Conservation (phyloP, 345 rosid species). For the sweet orange (Citrus sinensis) region DNA sequence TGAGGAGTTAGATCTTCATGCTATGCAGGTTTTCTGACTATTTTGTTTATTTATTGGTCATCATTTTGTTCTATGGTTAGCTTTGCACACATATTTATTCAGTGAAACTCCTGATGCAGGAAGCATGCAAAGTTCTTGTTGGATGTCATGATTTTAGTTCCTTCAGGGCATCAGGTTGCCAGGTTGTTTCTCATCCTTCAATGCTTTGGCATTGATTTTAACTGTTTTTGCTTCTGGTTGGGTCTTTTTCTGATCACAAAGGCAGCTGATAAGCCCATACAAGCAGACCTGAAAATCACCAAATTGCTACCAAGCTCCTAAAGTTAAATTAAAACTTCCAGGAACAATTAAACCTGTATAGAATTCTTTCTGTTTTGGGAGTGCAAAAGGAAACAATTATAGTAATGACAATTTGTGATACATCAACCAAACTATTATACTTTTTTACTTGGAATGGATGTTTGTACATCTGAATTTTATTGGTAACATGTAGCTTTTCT, state of each 20-base stretch:
- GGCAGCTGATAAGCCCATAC: not conserved
- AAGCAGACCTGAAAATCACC: not conserved
- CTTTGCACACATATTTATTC: not conserved
- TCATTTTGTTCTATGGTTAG: not conserved
- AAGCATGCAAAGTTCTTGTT: constrained; percentile 85
- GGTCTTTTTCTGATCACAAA: not conserved
- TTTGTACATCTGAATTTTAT: not conserved
- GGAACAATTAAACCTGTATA: not conserved
- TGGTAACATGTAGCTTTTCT: not conserved
- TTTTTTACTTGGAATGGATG: not conserved
- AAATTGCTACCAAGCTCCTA: not conserved
- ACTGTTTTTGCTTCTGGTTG: not conserved
- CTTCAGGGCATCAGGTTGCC: constrained; percentile 92
- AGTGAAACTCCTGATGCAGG: constrained; percentile 42
- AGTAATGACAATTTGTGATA: not conserved
- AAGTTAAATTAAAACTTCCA: not conserved
- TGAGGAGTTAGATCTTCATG: constrained; percentile 58
- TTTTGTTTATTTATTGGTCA: not conserved
- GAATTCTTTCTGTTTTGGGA: not conserved
- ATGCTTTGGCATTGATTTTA: not conserved
- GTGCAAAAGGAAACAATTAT: not conserved
- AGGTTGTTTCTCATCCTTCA: constrained; percentile 41
- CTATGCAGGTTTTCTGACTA: constrained; percentile 68
- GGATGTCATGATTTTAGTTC: constrained; percentile 94
- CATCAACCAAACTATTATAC: not conserved